Conservation (phyloP, 2,329 filamentous ascomycete species). For the Aspergillus cejpii region DNA sequence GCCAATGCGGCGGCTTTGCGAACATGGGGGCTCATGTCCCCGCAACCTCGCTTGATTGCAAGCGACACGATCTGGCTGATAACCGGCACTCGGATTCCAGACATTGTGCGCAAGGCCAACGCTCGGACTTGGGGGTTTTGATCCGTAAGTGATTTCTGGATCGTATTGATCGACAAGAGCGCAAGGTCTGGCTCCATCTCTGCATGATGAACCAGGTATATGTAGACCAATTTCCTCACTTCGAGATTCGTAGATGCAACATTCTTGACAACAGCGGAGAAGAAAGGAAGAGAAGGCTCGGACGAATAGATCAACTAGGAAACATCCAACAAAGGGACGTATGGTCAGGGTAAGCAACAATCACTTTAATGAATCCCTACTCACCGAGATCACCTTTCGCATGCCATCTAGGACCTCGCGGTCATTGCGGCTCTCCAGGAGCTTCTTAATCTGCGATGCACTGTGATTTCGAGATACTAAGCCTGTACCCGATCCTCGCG, state of each 20-base stretch:
- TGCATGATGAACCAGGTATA: slow-evolving; percentile 94
- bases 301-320: slow-evolving; percentile 87
- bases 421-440: slow-evolving; percentile 89
- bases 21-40: slow-evolving; percentile 91
- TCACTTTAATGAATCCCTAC: slow-evolving; percentile 6
- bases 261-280: slow-evolving; percentile 98
- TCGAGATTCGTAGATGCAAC: slow-evolving; percentile 89
- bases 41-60: slow-evolving; percentile 87
- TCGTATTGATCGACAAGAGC: slow-evolving; percentile 94
- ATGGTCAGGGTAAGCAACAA: slow-evolving; percentile 13
- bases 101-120: slow-evolving; percentile 93
- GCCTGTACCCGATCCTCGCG: slow-evolving; percentile 47
- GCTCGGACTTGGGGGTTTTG: slow-evolving; percentile 83
- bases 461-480: slow-evolving; percentile 61
- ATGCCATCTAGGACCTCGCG: slow-evolving; percentile 88
- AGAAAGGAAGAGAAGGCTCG: slow-evolving; percentile 83
- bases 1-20: slow-evolving; percentile 87
- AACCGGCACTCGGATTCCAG: slow-evolving; percentile 89
- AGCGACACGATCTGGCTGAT: slow-evolving; percentile 96
- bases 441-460: slow-evolving; percentile 81
- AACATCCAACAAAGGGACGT: slow-evolving; percentile 3
- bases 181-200: slow-evolving; percentile 94
- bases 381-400: slow-evolving; percentile 77
- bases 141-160: slow-evolving; percentile 94
- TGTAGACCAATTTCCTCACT: slow-evolving; percentile 97